phyloP scores from a whole-genome alignment of 164 flowering plant species.

The Akebia trifoliata region DNA sequence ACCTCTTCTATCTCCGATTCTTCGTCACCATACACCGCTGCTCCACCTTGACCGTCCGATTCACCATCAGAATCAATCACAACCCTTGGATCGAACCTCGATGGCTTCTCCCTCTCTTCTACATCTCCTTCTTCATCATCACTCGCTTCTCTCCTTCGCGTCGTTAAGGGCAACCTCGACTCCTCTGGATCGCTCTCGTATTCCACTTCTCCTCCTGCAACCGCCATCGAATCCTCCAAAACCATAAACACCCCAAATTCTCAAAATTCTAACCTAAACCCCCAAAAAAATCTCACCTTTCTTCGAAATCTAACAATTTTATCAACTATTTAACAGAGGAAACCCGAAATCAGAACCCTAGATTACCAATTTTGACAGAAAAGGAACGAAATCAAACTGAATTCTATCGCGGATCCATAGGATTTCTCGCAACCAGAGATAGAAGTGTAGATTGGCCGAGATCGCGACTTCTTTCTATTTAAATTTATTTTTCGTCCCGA shows the following conservation, averaged over 20 bases:
- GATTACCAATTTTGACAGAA: neutral
- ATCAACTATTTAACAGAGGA: neutral
- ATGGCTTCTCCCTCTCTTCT: conserved; percentile 22
- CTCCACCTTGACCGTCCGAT: conserved; percentile 81
- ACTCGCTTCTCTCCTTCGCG: conserved; percentile 86
- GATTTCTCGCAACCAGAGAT: neutral
- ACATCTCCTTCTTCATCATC: conserved; percentile 75
- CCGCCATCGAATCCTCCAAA: conserved; percentile 11
- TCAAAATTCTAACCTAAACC: neutral
- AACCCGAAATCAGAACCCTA: neutral
- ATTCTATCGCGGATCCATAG: neutral
- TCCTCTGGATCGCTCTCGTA: conserved; percentile 98
- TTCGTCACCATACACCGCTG: conserved; percentile 61
- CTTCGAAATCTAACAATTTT: conserved; percentile 1
- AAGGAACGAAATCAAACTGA: neutral
- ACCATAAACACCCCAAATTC: neutral
- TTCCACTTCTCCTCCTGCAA: conserved; percentile 45
- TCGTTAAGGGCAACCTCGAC: conserved; percentile 53
- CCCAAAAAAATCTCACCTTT: conserved; percentile 6
- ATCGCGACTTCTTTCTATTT: no score
- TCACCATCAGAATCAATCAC: conserved; percentile 58
- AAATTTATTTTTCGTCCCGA: no score
- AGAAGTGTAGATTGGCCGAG: neutral
- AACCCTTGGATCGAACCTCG: conserved; percentile 28
- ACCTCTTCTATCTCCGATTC: conserved; percentile 35